Evolutionary conservation across 352 stramenopile species (phyloP), one percentile per base, ranked within the genome.

Genomic region (Globisporangium nunn): DNA sequence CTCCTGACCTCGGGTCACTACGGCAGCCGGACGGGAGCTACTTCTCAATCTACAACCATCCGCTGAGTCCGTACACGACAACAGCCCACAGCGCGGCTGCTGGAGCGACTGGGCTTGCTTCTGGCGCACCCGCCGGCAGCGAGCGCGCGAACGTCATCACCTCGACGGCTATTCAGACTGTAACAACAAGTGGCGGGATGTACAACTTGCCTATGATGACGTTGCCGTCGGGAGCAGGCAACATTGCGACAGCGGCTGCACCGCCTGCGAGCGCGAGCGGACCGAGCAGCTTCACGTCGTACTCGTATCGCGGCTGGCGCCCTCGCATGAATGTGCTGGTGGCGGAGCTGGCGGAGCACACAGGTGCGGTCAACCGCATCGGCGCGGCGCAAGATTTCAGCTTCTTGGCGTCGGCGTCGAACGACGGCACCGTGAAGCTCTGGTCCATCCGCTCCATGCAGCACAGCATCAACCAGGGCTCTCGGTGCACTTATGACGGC

Each of bases 391-490:
- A 97, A 52, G 96, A 99, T 69, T 90, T 98, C 66, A 92, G 83
- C 29, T 98, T 98, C 58, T 87, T 99, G 52, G 93, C 92, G 3
- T 98, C 95, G 2, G 93, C 85, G n/a, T 98, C 90, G 33, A 92
- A 94, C 53, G 97, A 99, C 73, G 94, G 93, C 18, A 98, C 92
- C 15, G 93, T 97, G 35, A 94, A 97, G 76, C 83, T 99, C 40
- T 99, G 96, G 93, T 93, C 83, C 18, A 79, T 98, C 29, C 72
- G 86, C 23, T 95, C 96, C 17, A 78, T 98, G 63, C 90, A 98
- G 62, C 86, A 98, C 64, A 96, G 86, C 57, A 85, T 97, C 52
- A 97, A 96, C 50, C 78, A 97, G 61, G 81, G 93, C 59, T 98
- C 93, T 30, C 85, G 86, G 23, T 79, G 91, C 29, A 98, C 93